Conservation (phyloP, 805 yeast species). For the Yamadazyma takamatsuzukensis region DNA sequence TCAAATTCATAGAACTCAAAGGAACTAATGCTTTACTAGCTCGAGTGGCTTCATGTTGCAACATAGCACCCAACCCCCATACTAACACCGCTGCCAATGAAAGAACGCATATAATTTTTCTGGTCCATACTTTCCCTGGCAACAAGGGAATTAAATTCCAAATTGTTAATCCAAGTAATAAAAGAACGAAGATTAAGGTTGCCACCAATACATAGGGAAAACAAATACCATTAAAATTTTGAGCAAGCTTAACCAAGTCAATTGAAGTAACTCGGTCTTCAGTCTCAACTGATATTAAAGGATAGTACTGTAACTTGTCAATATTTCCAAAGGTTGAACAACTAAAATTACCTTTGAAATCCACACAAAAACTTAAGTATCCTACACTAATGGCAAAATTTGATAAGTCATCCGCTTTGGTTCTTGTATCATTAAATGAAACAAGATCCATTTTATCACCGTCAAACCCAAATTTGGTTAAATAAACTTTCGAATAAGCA, state of each 20-base stretch:
- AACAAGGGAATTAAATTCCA: constrained; percentile 39
- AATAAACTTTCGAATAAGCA: constrained; percentile 46
- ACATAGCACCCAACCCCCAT: constrained; percentile 67
- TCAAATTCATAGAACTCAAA: constrained; percentile 47
- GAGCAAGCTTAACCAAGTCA: constrained; percentile 47
- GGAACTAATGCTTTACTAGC: constrained; percentile 43
- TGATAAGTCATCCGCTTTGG: constrained; percentile 25
- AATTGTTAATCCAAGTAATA: constrained; percentile 39
- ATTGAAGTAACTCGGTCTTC: constrained; percentile 15
- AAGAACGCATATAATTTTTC: constrained; percentile 24
- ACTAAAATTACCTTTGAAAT: constrained; percentile 23
- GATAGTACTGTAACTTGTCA: constrained; percentile 15
- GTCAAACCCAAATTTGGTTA: constrained; percentile 49
- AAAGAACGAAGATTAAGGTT: constrained; percentile 40
- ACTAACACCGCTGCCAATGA: constrained; percentile 38
- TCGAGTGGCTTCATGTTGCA: constrained; percentile 54
- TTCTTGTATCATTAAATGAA: constrained; percentile 8
- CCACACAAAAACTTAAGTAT: constrained; percentile 55
- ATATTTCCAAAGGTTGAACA: constrained; percentile 35
- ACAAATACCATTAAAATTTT: constrained; percentile 42
- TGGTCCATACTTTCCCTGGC: constrained; percentile 34
- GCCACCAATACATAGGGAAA: constrained; percentile 55
- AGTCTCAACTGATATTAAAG: constrained; percentile 10
- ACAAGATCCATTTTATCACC: constrained; percentile 16
- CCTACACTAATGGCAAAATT: constrained; percentile 48